These are phyloP conservation scores for Penicillium egyptiacum DNA, from an alignment of 495 filamentous ascomycete genomes.

Conservation along the genomic window DNA sequence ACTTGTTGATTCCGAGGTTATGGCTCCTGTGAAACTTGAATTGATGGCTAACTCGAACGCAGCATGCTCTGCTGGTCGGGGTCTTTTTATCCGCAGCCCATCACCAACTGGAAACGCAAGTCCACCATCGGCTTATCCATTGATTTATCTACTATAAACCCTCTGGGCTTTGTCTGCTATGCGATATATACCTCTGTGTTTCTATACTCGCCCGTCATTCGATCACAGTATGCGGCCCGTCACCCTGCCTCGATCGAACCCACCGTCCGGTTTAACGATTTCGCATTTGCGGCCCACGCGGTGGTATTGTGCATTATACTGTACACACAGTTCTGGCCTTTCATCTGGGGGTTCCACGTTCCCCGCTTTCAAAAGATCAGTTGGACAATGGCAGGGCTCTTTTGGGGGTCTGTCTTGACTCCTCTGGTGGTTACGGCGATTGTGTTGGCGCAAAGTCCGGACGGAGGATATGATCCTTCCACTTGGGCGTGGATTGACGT, in stretches of 20 bases:
- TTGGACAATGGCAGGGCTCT: conserved; percentile 62
- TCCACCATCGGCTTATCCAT: conserved; percentile 81
- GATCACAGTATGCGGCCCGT: conserved; percentile 79
- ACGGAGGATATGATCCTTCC: conserved; percentile 52
- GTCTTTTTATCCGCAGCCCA: conserved; percentile 89
- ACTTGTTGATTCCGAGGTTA: neutral
- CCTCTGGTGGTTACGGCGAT: conserved; percentile 57
- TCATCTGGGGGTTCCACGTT: conserved; percentile 73
- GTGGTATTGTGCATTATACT: conserved; percentile 64
- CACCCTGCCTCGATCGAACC: conserved; percentile 68
- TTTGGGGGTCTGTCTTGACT: conserved; percentile 62
- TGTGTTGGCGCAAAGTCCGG: conserved; percentile 50
- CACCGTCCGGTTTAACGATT: conserved; percentile 86
- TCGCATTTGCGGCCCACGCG: conserved; percentile 82
- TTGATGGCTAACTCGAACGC: conserved; percentile 6
- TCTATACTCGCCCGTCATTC: conserved; percentile 74
- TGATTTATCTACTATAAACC: conserved; percentile 83
- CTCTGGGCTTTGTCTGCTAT: conserved; percentile 79
- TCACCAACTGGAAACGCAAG: conserved; percentile 69
- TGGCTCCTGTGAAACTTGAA: neutral
- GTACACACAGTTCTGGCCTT: conserved; percentile 70
- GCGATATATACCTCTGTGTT: conserved; percentile 69
- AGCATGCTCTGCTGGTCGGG: conserved; percentile 74
- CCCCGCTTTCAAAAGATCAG: conserved; percentile 56
- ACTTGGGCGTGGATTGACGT: conserved; percentile 79